Percentiles rank a stretch among this genome's conserved stretches.
Conservation (phyloP, 1,284 basidiomycete species). For the Ceratobasidium sp. region DNA sequence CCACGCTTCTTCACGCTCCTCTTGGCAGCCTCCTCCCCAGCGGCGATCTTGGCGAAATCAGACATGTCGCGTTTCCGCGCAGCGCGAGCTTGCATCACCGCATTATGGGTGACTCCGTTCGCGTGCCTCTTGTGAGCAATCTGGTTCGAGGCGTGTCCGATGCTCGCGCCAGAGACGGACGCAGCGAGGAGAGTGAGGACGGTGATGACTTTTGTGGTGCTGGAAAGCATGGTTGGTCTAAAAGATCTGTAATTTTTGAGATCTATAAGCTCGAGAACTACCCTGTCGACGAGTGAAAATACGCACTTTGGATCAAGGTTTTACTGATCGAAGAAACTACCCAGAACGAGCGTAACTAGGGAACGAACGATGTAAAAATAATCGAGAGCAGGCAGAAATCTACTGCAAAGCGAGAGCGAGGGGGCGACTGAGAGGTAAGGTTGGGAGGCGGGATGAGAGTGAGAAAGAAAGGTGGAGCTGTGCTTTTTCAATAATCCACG, state of each 20-base stretch:
- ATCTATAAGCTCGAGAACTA: background rate
- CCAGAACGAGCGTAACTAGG: slow-evolving; percentile 19
- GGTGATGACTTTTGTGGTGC: slow-evolving; percentile 13
- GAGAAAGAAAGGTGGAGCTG: background rate
- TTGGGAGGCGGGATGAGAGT: background rate
- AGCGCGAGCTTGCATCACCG: slow-evolving; percentile 11
- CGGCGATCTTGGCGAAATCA: background rate
- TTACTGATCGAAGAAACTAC: slow-evolving; percentile 21
- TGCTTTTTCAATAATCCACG: background rate
- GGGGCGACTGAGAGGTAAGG: slow-evolving; percentile 1
- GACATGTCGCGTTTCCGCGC: slow-evolving; percentile 8
- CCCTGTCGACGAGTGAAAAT: background rate
- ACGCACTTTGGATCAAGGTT: slow-evolving; percentile 27
- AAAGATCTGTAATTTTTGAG: too few relatives aligned
- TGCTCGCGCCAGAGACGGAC: slow-evolving; percentile 20
- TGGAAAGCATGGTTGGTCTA: slow-evolving; percentile 7
- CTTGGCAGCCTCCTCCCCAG: background rate
- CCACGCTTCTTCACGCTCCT: slow-evolving; percentile 15
- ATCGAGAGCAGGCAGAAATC: too few relatives aligned
- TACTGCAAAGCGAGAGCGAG: background rate
- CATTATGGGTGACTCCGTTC: background rate
- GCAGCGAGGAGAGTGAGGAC: slow-evolving; percentile 24
- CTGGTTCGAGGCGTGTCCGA: slow-evolving; percentile 13
- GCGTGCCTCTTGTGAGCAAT: slow-evolving; percentile 21
- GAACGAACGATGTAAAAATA: slow-evolving; percentile 14